Base-by-base conservation (phyloP, 106 monocot genomes). In the Allium cepa region DNA sequence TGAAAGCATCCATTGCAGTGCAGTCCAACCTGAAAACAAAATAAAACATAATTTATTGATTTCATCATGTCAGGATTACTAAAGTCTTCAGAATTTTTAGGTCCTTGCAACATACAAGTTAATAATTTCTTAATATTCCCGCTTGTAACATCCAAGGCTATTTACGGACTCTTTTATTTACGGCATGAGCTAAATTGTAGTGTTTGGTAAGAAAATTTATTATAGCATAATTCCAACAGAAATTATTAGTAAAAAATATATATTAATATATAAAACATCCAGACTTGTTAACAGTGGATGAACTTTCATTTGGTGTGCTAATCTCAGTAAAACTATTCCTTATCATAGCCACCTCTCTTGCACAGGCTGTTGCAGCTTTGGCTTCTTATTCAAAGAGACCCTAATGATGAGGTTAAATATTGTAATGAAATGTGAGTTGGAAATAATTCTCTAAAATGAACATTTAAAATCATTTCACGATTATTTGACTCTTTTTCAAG, bases 111-210 rank as follows among this genome's bases (percentile, higher is more conserved):
- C 91, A 46, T 79, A 97, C 97, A 76, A 97, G 76, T 60, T 97
- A 92, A 77, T 97, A 97, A 22, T 97, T 92, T 70, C 97, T 84
- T 53, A 97, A 80, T 49, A 92, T 92, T 68, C 97, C 92, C 67
- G 81, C 65, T 51, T 89, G 80, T 62, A 97, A 69, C 88, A 89
- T 84, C 64, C 89, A 97, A 7, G 97, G 92, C 53, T 97, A 92
- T 62, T 79, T 81, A 8, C 70, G 0, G 77, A 97, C 87, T 77
- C 86, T 79, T 64, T 97, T 92, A 69, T 78, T 89, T 26, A 97
- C 89, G 59, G 92, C 92, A 97, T 97, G 97, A 55, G 97, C 97
- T 56, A 97, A 64, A 81, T 80, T 97, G 62, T 97, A 97, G 71
- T 97, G 91, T 80, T 91, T 95, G 67, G 27, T 16, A 77, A 67